Evolutionary conservation across 768 basidiomycete genomes (phyloP), one percentile per base, ranked within the genome.

Genomic region (Boletus rubroflammeus): DNA sequence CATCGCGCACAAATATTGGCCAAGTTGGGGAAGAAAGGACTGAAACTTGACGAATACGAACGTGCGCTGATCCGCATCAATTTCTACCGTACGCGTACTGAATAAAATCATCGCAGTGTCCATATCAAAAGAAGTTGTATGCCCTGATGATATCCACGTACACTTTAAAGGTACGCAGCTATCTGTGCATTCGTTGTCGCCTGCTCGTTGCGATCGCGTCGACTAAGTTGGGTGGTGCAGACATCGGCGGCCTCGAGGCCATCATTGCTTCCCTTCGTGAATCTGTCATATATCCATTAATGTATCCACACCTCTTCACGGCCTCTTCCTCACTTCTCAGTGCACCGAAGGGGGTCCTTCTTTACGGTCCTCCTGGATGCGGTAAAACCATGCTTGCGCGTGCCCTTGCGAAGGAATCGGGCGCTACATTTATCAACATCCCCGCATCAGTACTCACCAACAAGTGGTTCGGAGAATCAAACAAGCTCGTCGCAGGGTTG

Each of bases 321-420:
- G 78, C 86, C 17, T 82, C 89, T 0, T 90, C 93, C 0, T 80
- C 86, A 14, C 81, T 98, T 21, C 82, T 97, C 56, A 82, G 84
- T 6, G 92, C 97, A 5, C 97, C 97, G 0, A 98, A 98, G 68
- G 97, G 97, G 13, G 96, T 98, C 9, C 79, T 98, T 17, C 81
- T 99, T 19, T 96, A 91, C 62, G 97, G 97, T 0, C 97, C 95
- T 39, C 97, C 97, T 1, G 96, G 97, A 6, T 99, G 97, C 60
- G 97, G 97, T 25, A 99, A 99, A 76, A 98, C 97, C 1, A 95
- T 99, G 93, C 80, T 99, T n/a, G 97, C 97, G 1, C 96, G 96
- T 68, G 96, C 96, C 2, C 80, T 99, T 8, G 97, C 97, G 13
- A 97, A 96, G 68, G 95, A 99, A 75, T 93, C 90, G 3, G 91